phyloP scores from a whole-genome alignment of 176 grass and related monocot species.

The Avena eriantha region DNA sequence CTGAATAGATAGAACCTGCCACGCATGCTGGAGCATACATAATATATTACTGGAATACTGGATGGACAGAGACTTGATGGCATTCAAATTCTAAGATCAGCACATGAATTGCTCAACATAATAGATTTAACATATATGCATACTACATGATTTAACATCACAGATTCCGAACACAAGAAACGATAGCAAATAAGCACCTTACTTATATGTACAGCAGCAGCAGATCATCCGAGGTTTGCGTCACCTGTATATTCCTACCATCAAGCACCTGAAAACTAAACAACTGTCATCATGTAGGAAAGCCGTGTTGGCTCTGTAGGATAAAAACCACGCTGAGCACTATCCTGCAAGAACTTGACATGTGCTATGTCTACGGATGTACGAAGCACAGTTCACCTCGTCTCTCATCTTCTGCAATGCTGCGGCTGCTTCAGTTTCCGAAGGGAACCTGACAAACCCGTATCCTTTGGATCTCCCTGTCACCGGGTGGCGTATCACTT shows the following conservation, averaged over 20 bases:
- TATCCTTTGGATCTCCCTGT: conserved; percentile 63
- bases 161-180: neutral
- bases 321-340: neutral
- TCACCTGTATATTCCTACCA: conserved; percentile 57
- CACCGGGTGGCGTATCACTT: conserved; percentile 62
- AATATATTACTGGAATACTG: too few species aligned
- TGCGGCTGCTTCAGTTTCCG: conserved; percentile 24
- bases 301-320: neutral
- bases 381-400: conserved; percentile 20
- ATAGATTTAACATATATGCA: neutral
- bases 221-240: conserved; percentile 37
- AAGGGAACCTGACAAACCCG: conserved; percentile 59
- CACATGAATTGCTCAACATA: neutral
- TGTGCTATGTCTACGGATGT: neutral
- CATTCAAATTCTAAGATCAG: neutral
- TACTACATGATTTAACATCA: neutral
- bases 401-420: conserved; percentile 53
- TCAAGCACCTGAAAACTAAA: conserved; percentile 52
- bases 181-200: neutral
- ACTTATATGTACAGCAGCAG: neutral
- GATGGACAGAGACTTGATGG: neutral
- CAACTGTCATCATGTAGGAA: neutral
- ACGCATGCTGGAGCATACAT: too few species aligned
- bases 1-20: too few species aligned
- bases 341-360: neutral